Evolutionary conservation across 2,329 filamentous ascomycete species (phyloP).

Genomic region (Cercospora nicotianae): DNA sequence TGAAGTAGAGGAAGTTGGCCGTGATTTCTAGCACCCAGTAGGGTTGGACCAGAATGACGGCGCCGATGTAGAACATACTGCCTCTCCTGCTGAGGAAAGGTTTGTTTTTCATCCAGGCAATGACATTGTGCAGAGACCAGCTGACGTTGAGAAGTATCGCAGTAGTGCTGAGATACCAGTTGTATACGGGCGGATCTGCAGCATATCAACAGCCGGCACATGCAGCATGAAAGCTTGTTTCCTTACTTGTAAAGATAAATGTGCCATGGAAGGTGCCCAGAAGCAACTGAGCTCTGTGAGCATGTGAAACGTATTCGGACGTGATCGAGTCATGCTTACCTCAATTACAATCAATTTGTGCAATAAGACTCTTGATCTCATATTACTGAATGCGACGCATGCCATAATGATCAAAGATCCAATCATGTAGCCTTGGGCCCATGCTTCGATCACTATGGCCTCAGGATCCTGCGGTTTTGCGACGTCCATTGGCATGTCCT

Average conservation of each 20-base stretch:
- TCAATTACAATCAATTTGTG: slow-evolving; percentile 55
- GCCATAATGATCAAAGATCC: slow-evolving; percentile 50
- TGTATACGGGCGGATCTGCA: slow-evolving; percentile 53
- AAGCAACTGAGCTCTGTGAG: slow-evolving; percentile 25
- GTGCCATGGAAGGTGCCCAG: slow-evolving; percentile 54
- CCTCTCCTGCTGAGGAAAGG: slow-evolving; percentile 52
- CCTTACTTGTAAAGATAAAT: slow-evolving; percentile 55
- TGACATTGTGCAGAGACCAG: slow-evolving; percentile 65
- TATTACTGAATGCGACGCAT: slow-evolving; percentile 51
- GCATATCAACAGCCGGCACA: slow-evolving; percentile 14
- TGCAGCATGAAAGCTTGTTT: slow-evolving; percentile 11
- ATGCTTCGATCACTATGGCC: slow-evolving; percentile 36
- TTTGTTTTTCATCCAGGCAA: slow-evolving; percentile 66
- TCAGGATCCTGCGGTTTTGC: slow-evolving; percentile 30
- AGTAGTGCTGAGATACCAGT: slow-evolving; percentile 61
- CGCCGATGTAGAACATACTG: slow-evolving; percentile 59
- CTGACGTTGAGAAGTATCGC: slow-evolving; percentile 60
- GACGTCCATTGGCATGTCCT: slow-evolving; percentile 30
- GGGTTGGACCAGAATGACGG: slow-evolving; percentile 59
- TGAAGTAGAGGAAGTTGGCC: slow-evolving; percentile 64
- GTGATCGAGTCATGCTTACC: slow-evolving; percentile 33
- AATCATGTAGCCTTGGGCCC: slow-evolving; percentile 39
- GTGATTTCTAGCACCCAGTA: slow-evolving; percentile 67
- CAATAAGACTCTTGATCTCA: slow-evolving; percentile 49
- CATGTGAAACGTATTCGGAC: not conserved